Conservation (phyloP, 2,329 filamentous ascomycete species). For the Coniella lustricola region DNA sequence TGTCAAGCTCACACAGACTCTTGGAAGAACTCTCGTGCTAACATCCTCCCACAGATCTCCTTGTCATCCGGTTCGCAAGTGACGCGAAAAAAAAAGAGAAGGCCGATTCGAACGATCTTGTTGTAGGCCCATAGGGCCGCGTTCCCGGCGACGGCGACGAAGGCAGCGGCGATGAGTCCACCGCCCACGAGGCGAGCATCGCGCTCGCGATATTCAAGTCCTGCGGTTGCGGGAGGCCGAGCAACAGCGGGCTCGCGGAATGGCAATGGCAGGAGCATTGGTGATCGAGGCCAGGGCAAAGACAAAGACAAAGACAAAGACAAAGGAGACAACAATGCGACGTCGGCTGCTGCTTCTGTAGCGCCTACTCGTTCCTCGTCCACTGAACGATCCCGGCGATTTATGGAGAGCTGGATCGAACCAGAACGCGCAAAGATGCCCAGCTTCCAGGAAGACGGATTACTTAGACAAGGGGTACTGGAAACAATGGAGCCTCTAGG, state of each 20-base stretch:
- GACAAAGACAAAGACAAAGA: slow-evolving; percentile 8
- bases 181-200: slow-evolving; percentile 39
- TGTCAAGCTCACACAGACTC: too few species aligned
- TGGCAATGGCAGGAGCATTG: slow-evolving; percentile 16
- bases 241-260: slow-evolving; percentile 24
- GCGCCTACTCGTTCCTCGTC: slow-evolving; percentile 8
- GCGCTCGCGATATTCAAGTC: slow-evolving; percentile 52
- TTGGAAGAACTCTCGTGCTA: background rate
- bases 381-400: slow-evolving; percentile 30
- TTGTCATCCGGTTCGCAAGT: background rate
- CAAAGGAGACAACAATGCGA: slow-evolving; percentile 6
- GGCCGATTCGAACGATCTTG: slow-evolving; percentile 1
- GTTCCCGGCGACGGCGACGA: slow-evolving; percentile 16
- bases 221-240: slow-evolving; percentile 20
- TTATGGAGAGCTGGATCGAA: slow-evolving; percentile 54
- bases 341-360: background rate
- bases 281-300: slow-evolving; percentile 8
- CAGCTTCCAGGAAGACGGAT: slow-evolving; percentile 72
- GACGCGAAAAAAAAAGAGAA: background rate
- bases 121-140: slow-evolving; percentile 11
- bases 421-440: slow-evolving; percentile 53
- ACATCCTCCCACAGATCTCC: background rate
- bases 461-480: slow-evolving; percentile 68
- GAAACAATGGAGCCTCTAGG: slow-evolving; percentile 81
- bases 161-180: slow-evolving; percentile 5